phyloP scores from a whole-genome alignment of 495 filamentous ascomycete species.

The Xylaria telfairii region DNA sequence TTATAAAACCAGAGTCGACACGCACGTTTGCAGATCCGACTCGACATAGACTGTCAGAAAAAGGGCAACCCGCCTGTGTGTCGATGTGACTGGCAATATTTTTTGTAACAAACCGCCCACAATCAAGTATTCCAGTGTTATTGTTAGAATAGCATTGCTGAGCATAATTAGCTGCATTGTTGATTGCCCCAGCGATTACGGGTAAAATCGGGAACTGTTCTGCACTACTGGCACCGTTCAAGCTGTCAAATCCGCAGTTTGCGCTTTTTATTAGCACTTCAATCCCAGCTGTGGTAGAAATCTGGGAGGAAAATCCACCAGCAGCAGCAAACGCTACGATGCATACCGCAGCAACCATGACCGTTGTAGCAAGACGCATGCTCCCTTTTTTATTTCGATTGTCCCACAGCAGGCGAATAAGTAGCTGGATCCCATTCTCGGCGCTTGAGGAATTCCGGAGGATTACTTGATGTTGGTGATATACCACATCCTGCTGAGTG shows the following conservation, averaged over 20 bases:
- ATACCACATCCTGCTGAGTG: not conserved
- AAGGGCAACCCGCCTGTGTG: not conserved
- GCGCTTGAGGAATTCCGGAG: constrained; percentile 20
- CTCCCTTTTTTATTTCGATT: not conserved
- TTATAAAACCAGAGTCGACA: not conserved
- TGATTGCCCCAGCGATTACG: too few relatives aligned
- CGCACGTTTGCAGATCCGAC: not conserved
- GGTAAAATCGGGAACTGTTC: too few relatives aligned
- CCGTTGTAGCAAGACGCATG: not conserved
- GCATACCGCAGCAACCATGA: not conserved
- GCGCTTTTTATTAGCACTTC: constrained; percentile 22
- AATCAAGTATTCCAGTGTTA: not conserved
- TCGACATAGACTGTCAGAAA: not conserved
- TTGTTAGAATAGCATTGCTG: constrained; percentile 8
- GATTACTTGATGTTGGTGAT: constrained; percentile 23
- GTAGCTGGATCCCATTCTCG: constrained; percentile 16
- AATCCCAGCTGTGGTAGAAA: constrained; percentile 11
- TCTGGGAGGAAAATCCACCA: constrained; percentile 20
- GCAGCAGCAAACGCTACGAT: constrained; percentile 15
- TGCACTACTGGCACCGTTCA: too few relatives aligned
- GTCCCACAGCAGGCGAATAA: not conserved
- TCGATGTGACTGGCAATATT: not conserved
- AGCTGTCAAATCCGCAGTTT: too few relatives aligned
- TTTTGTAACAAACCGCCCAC: not conserved
- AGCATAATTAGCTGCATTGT: constrained; percentile 13